A percentile compares a stretch with the other conserved stretches of the same genome.
Evolutionary conservation across 2,329 filamentous ascomycete genomes (phyloP).

Genomic region (Thermoascus crustaceus): DNA sequence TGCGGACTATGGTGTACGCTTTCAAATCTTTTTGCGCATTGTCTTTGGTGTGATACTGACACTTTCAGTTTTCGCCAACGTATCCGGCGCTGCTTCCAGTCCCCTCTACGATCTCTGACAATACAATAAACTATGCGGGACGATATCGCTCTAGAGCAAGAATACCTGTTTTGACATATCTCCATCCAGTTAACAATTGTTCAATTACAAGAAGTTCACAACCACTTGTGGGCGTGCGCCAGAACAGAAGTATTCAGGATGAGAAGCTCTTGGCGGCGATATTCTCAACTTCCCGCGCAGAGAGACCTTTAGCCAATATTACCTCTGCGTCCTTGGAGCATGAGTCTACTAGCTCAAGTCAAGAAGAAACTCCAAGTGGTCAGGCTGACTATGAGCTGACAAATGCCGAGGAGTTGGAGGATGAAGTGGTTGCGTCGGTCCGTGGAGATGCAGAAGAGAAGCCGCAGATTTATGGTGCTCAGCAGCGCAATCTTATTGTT

Average conservation of each 20-base stretch:
- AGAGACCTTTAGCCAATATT: conserved; percentile 33
- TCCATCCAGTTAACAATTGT: conserved; percentile 95
- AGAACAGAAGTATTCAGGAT: conserved; percentile 89
- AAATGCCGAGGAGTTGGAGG: conserved; percentile 59
- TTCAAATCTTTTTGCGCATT: conserved; percentile 2
- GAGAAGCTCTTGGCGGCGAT: conserved; percentile 89
- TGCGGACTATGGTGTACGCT: conserved; percentile 61
- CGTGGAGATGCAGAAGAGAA: conserved; percentile 53
- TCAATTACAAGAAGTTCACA: conserved; percentile 94
- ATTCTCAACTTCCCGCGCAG: conserved; percentile 63
- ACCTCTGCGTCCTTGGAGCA: conserved; percentile 32
- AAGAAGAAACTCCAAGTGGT: conserved; percentile 39
- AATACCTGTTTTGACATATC: conserved; percentile 83
- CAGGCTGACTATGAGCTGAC: conserved; percentile 45
- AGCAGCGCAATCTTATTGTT: conserved; percentile 89
- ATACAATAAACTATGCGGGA: conserved; percentile 86
- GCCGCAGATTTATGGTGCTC: conserved; percentile 74
- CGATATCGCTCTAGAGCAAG: conserved; percentile 81
- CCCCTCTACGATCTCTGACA: conserved; percentile 87
- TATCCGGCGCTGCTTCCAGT: conserved; percentile 82
- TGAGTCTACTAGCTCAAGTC: conserved; percentile 42
- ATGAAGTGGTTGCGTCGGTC: conserved; percentile 54
- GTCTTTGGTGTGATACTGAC: conserved; percentile 17
- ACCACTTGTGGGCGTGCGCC: conserved; percentile 74
- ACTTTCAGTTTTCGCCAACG: conserved; percentile 67